Percentiles rank a stretch among this genome's conserved stretches.
Evolutionary conservation across 495 filamentous ascomycete species (phyloP).

Genomic region (Penicillium silybi): DNA sequence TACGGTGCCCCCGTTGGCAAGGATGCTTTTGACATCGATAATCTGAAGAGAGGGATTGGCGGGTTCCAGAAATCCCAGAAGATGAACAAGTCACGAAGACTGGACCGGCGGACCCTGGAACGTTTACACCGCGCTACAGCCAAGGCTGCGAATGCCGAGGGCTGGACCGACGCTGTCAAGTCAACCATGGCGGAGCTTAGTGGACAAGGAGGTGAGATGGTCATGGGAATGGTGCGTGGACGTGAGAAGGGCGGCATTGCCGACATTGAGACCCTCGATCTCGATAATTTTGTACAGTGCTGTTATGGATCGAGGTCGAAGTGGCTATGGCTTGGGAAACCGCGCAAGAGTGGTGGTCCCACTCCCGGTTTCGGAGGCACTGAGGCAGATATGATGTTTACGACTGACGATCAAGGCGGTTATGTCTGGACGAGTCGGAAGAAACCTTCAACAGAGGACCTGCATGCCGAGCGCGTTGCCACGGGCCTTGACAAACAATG

Average conservation of each 20-base stretch:
- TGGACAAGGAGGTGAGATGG: conserved; percentile 92
- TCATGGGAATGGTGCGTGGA: conserved; percentile 88
- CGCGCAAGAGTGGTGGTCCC: conserved; percentile 57
- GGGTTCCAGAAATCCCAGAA: conserved; percentile 89
- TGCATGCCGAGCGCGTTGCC: conserved; percentile 27
- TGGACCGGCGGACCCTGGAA: conserved; percentile 81
- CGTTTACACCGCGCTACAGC: conserved; percentile 75
- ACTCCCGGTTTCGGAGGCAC: conserved; percentile 48
- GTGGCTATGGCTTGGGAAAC: conserved; percentile 92
- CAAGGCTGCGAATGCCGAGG: conserved; percentile 80
- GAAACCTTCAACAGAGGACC: conserved; percentile 39
- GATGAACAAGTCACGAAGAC: conserved; percentile 65
- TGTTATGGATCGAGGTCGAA: conserved; percentile 77
- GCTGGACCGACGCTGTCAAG: conserved; percentile 85
- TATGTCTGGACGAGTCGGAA: conserved; percentile 62
- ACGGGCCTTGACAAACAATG: conserved; percentile 27
- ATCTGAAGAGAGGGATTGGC: conserved; percentile 75
- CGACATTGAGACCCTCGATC: conserved; percentile 84
- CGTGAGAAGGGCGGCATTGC: conserved; percentile 85
- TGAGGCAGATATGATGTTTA: conserved; percentile 59
- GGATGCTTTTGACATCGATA: conserved; percentile 83
- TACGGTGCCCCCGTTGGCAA: conserved; percentile 83
- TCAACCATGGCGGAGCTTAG: conserved; percentile 91
- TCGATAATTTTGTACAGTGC: conserved; percentile 76
- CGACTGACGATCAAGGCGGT: conserved; percentile 61